phyloP scores from a whole-genome alignment of 352 stramenopile genomes.

The Elongisporangium prolatum region DNA sequence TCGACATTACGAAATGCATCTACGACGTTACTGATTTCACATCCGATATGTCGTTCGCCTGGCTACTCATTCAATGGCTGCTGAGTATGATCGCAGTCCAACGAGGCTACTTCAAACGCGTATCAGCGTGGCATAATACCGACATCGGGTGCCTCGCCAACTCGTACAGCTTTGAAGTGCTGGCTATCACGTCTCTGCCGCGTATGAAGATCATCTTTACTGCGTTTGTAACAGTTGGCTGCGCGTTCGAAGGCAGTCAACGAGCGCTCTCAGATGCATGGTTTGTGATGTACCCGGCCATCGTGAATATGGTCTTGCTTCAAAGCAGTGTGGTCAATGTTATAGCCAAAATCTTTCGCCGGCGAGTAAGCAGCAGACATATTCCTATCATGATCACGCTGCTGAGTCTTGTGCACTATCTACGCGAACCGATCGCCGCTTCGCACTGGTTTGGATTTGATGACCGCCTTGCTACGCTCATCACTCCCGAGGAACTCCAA shows the following conservation, averaged over 20 bases:
- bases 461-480: constrained; percentile 21
- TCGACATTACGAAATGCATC: constrained; percentile 5
- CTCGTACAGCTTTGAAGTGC: constrained; percentile 10
- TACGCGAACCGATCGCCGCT: constrained; percentile 13
- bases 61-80: constrained; percentile 36
- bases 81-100: constrained; percentile 32
- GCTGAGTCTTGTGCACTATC: constrained; percentile 28
- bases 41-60: constrained; percentile 28
- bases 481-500: constrained; percentile 24
- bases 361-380: constrained; percentile 22
- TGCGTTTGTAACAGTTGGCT: constrained; percentile 5
- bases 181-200: constrained; percentile 2
- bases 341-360: constrained; percentile 13
- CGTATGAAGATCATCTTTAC: constrained; percentile 3
- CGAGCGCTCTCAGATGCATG: constrained; percentile 2
- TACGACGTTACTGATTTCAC: constrained; percentile 16
- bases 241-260: constrained; percentile 7
- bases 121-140: constrained; percentile 19
- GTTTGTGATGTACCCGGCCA: constrained; percentile 10
- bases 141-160: no score
- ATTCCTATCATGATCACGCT: constrained; percentile 34
- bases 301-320: constrained; percentile 7
- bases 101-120: constrained; percentile 13
- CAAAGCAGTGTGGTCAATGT: constrained; percentile 14
- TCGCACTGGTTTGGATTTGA: constrained; percentile 17